A percentile compares a stretch with the other conserved stretches of the same genome.
Evolutionary conservation across 2,329 filamentous ascomycete genomes (phyloP).

Genomic region (Thermoascus crustaceus): DNA sequence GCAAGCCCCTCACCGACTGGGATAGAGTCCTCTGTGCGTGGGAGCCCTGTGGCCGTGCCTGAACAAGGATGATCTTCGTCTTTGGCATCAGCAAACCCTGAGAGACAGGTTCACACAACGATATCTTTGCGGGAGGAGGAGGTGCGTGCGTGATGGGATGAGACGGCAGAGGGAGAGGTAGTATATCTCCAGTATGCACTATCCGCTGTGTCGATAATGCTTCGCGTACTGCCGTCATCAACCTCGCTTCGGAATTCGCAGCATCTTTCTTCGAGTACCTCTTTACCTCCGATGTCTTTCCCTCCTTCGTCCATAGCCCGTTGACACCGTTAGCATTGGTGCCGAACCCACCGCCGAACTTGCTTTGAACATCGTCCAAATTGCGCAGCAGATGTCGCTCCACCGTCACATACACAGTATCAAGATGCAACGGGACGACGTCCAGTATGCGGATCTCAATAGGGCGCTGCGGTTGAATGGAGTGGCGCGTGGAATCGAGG

Average conservation of each 20-base stretch:
- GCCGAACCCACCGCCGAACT: slow-evolving; percentile 61
- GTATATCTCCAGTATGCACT: slow-evolving; percentile 73
- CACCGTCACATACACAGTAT: slow-evolving; percentile 78
- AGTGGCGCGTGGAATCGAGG: slow-evolving; percentile 66
- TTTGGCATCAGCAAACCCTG: slow-evolving; percentile 70
- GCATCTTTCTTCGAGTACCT: slow-evolving; percentile 27
- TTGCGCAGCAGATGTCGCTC: slow-evolving; percentile 72
- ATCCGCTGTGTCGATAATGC: slow-evolving; percentile 66
- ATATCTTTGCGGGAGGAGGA: slow-evolving; percentile 75
- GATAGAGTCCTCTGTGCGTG: slow-evolving; percentile 37
- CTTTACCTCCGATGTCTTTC: slow-evolving; percentile 23
- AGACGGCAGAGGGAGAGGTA: slow-evolving; percentile 66
- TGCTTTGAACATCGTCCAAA: slow-evolving; percentile 73
- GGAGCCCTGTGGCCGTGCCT: slow-evolving; percentile 42
- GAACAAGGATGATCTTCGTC: slow-evolving; percentile 72
- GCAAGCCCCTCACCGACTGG: slow-evolving; percentile 42
- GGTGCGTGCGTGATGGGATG: slow-evolving; percentile 82
- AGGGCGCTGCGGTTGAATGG: slow-evolving; percentile 62
- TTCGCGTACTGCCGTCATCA: slow-evolving; percentile 61
- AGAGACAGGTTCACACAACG: slow-evolving; percentile 87
- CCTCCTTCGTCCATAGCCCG: slow-evolving; percentile 29
- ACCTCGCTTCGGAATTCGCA: slow-evolving; percentile 45
- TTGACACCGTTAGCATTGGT: slow-evolving; percentile 28
- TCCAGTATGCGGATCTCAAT: slow-evolving; percentile 81
- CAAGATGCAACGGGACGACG: slow-evolving; percentile 68